These are phyloP conservation scores for Claviceps digitariae DNA, from an alignment of 2,329 filamentous ascomycete species.

Conservation along the genomic window DNA sequence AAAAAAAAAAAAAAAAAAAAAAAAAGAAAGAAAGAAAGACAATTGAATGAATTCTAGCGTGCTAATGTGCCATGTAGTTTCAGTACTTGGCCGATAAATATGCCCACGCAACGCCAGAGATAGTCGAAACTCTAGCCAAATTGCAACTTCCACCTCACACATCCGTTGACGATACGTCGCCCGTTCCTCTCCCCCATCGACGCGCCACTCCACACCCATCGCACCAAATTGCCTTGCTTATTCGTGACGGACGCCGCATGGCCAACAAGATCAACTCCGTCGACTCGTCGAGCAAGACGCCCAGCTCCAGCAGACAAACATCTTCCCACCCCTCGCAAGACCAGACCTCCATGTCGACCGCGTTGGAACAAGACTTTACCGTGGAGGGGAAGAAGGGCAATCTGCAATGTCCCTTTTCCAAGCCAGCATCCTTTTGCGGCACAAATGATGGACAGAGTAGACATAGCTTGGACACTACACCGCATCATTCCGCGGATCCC, in stretches of 20 bases:
- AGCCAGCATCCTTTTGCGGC: constrained; percentile 24
- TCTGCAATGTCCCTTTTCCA: constrained; percentile 68
- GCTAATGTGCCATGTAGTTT: constrained; percentile 32
- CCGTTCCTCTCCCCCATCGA: constrained; percentile 42
- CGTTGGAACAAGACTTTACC: constrained; percentile 82
- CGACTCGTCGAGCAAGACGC: constrained; percentile 37
- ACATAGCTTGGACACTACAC: constrained; percentile 23
- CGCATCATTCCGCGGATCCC: constrained; percentile 41
- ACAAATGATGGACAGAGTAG: constrained; percentile 10
- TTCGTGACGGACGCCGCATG: constrained; percentile 49
- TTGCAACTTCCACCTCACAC: constrained; percentile 48
- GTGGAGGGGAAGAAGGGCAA: constrained; percentile 68
- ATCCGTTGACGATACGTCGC: constrained; percentile 32
- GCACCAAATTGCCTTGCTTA: constrained; percentile 48
- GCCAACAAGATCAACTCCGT: constrained; percentile 38
- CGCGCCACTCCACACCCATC: constrained; percentile 26
- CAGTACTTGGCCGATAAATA: constrained; percentile 55
- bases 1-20: too few relatives aligned
- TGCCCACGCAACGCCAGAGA: constrained; percentile 50
- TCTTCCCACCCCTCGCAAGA: constrained; percentile 30
- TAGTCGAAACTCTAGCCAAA: constrained; percentile 52
- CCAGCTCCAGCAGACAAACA: constrained; percentile 34
- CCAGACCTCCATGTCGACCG: constrained; percentile 46
- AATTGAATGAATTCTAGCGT: too few relatives aligned
- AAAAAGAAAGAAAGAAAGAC: too few relatives aligned